These are phyloP conservation scores for Salix viminalis DNA, from an alignment of 345 rosid genomes.

Conservation along the genomic window DNA sequence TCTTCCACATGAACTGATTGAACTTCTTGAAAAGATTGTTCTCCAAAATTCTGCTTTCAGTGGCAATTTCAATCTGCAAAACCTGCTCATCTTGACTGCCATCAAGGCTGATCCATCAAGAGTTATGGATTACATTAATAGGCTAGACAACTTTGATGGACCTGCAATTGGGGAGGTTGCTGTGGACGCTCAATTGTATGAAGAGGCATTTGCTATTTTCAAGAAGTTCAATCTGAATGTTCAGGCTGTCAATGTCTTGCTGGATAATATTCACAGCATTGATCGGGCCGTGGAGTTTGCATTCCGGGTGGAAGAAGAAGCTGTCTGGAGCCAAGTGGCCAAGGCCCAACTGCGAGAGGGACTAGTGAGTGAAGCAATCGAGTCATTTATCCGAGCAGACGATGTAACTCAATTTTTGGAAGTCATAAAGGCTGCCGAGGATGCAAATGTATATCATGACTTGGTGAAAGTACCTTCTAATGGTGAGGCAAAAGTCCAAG, in stretches of 20 bases:
- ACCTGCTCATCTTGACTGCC: constrained; percentile 92
- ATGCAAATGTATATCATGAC: constrained; percentile 74
- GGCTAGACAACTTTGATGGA: constrained; percentile 95
- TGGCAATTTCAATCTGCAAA: constrained; percentile 89
- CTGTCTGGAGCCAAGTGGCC: constrained; percentile 96
- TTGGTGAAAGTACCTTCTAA: constrained; percentile 83
- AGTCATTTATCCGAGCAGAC: constrained; percentile 93
- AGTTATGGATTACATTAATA: constrained; percentile 92
- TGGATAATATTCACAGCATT: constrained; percentile 63
- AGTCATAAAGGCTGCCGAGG: constrained; percentile 70
- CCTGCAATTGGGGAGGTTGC: constrained; percentile 98
- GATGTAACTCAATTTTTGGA: constrained; percentile 73
- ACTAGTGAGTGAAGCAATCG: constrained; percentile 89
- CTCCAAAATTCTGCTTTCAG: constrained; percentile 97
- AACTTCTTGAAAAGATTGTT: constrained; percentile 91
- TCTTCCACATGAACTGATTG: constrained; percentile 74
- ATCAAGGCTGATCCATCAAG: constrained; percentile 93
- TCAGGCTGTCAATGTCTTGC: constrained; percentile 61
- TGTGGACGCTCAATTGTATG: constrained; percentile 76
- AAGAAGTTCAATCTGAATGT: constrained; percentile 77
- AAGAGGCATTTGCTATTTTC: constrained; percentile 78
- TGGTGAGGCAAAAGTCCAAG: constrained; percentile 95
- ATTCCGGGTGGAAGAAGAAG: constrained; percentile 93
- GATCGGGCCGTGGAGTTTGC: constrained; percentile 95
- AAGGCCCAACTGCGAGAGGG: constrained; percentile 93